Base-by-base conservation (phyloP, 176 grass and related monocot genomes). In the Juncus inflexus region DNA sequence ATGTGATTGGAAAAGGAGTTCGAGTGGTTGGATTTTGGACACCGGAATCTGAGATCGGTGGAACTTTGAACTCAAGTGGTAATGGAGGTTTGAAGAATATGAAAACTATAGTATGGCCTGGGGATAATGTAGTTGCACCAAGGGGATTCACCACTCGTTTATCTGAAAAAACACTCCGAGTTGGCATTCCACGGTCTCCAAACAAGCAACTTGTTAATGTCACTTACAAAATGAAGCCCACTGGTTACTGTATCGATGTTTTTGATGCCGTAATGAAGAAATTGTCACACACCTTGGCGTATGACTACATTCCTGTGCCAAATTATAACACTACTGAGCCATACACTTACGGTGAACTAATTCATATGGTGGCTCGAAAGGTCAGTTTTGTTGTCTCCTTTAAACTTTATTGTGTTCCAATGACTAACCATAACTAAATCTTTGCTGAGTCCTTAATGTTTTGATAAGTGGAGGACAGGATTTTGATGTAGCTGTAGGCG, bases 21-120 rank as follows among this genome's bases (percentile, higher is more conserved):
- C 75, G 58, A 72, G 41, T 38, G 28, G 51, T 85, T 36, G 81
- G 82, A 10, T 90, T 70, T 55, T 90, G 86, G 86, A 81, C 62
- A 2, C 13, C 19, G 35, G 5, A 41, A 39, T 40, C 58, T 52
- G 81, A 66, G 3, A 16, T 90, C 49, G 71, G 66, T 42, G 41
- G 35, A 5, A 12, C 14, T 6, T 3, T 73, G 66, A 65, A 67
- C 72, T 53, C 11, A 47, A 4, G 0, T 1, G 3, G 66, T 58
- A 57, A 28, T 1, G 19, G 19, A 28, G 19, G 19, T 28, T 28
- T 28, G 19, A 28, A 28, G 19, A 28, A 1, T 28, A 37, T 90
- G 4, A 71, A 64, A 1, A 11, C 3, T 9, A 52, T 82, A 3
- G 47, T 67, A 4, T 85, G 74, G 81, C 86, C 86, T 0, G 81